Base-by-base conservation (phyloP, 2,329 filamentous ascomycete genomes). In the Claviceps spartinae region DNA sequence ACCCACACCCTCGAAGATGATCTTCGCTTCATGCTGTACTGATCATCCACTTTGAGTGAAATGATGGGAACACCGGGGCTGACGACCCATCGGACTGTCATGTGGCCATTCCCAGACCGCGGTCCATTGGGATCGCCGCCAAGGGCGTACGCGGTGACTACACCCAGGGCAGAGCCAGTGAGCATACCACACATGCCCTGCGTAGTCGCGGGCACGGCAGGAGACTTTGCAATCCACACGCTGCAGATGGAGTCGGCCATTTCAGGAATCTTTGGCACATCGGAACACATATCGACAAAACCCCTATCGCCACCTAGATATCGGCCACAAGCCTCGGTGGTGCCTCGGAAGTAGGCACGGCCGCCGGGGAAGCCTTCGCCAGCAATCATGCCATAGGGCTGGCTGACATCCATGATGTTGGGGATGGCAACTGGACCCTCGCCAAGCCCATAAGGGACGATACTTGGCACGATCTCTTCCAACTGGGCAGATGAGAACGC, bases 51-150 rank as follows among this genome's bases (percentile, higher is more conserved):
- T 45, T 80, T 80, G 54, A 98, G 81, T 1, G 82, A 79, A 51
- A 96, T 78, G 55, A 98, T 93, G 0, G 93, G 93, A 3, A 97
- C 89, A 42, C 93, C 93, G 2, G 93, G 93, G 62, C 88, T 89
- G 13, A 97, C 73, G 9, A 88, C 82, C 91, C 91, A 97, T 58
- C 85, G 86, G 37, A 87, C 86, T 41, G 88, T 95, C 57, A 93
- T 77, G 60, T 94, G 85, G 4, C 89, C 89, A 42, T 81, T 80
- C 40, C 76, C 73, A 56, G 83, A 80, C 52, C 83, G 77, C 51
- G 80, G 74, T 49, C 83, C 79, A 24, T 79, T 69, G 3, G 64
- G 61, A 48, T 78, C 74, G 52, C 70, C 68, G 24, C 85, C 85
- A 1, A 96, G 71, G 20, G 87, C 84, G 68, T 93, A 96, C 0